Percentiles rank a stretch among this genome's conserved stretches.
These are phyloP conservation scores for Colletotrichum karsti DNA, from an alignment of 2,329 filamentous ascomycete species.

Conservation along the genomic window DNA sequence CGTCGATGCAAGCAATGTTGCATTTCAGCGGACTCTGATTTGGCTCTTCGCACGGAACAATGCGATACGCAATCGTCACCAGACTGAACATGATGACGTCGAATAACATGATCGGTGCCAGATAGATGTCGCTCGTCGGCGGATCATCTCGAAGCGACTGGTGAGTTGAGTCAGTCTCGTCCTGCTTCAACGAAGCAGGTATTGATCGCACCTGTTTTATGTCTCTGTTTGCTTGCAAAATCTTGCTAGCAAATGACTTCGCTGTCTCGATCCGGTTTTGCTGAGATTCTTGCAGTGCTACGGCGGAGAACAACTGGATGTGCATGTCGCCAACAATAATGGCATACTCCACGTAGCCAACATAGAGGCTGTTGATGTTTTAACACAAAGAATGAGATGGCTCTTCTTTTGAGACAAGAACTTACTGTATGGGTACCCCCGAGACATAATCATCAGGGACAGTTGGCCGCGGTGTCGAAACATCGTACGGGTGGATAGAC, in stretches of 20 bases:
- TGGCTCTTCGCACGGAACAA: neutral
- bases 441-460: neutral
- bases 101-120: neutral
- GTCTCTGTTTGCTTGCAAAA: neutral
- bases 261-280: neutral
- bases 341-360: neutral
- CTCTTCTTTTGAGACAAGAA: too few relatives aligned
- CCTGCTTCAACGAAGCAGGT: rapidly evolving
- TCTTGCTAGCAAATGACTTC: neutral
- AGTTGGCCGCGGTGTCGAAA: constrained; percentile 27
- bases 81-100: neutral
- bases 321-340: constrained; percentile 2
- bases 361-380: neutral
- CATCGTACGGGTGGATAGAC: constrained; percentile 38
- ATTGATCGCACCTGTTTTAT: neutral
- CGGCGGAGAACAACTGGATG: neutral
- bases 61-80: neutral
- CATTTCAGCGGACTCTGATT: neutral
- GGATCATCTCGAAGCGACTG: neutral
- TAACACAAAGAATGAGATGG: too few relatives aligned
- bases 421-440: neutral
- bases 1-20: neutral
- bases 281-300: neutral
- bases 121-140: neutral
- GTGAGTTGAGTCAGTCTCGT: too few relatives aligned